Evolutionary conservation across 2,329 filamentous ascomycete genomes (phyloP), one percentile per base, ranked within the genome.

Genomic region (Penicillium sp.): DNA sequence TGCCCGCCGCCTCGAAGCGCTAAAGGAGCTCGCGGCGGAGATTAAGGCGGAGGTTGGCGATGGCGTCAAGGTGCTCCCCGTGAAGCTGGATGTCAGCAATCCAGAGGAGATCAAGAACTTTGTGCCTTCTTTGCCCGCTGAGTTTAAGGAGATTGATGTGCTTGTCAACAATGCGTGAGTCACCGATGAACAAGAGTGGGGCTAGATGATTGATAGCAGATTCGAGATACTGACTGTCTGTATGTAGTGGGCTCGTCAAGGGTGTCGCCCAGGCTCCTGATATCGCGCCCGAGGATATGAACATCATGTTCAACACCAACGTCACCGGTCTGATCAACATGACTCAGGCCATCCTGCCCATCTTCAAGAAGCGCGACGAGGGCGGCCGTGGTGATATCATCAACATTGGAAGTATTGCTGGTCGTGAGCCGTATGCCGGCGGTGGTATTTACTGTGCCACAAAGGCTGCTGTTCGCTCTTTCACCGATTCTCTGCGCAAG

Each of bases 121-220:
- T 72, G 88, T 97, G 13, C 80, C 78, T 1, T 84, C 82, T 43
- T 78, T 98, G 70, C 93, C 94, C 0, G 86, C 87, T 63, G 93
- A 93, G 73, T 98, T 92, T 81, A 87, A 85, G 75, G 87, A 92
- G 28, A 90, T 98, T 66, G 87, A 98, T 75, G 85, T 98, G 2
- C 80, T 99, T 61, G 92, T 99, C 28, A 99, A 99, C 81, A 98
- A 98, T 83, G 94, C 94, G 92, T 96, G 78, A 76, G 89, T 82
- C 96, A 96, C 82, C 92, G 76, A 72, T 87, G 40, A 38, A 19
- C 80, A 22, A 22, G 10, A 22, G 6, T 7, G 40, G 3, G 38
- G 30, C 37, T 26, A 14, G 3, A 25, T 11, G 3, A 30, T 14
- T n/a, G 16, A 4, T 14, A 13, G 25, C 6, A 13, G 6, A 52